A percentile compares a stretch with the other conserved stretches of the same genome.
phyloP scores from a whole-genome alignment of 208 protist genomes.

The Lotmaria passim region DNA sequence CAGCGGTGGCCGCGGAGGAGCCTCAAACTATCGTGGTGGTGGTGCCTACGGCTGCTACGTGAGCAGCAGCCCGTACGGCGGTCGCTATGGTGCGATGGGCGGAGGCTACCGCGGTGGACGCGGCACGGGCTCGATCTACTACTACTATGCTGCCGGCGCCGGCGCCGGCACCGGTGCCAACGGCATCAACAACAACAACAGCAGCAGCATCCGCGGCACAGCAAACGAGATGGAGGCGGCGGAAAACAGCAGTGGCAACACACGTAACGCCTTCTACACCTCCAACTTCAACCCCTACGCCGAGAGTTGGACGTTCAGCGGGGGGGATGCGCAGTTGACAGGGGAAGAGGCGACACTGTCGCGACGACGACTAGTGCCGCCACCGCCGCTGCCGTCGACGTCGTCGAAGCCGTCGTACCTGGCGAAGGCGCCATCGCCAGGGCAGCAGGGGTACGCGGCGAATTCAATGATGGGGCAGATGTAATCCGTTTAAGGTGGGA shows the following conservation, averaged over 20 bases:
- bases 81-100: conserved; percentile 5
- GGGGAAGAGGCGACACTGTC: neutral
- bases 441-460: conserved; percentile 6
- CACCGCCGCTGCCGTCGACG: neutral
- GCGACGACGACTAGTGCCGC: too few species aligned
- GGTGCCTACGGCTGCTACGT: conserved; percentile 11
- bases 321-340: conserved; percentile 7
- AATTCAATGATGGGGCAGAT: neutral
- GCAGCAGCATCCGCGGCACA: conserved; percentile 3
- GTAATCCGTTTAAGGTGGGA: neutral
- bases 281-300: conserved; percentile 40
- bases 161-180: neutral
- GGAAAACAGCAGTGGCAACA: conserved; percentile 15
- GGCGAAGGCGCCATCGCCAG: neutral
- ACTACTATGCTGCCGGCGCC: too few species aligned
- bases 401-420: conserved; percentile 7
- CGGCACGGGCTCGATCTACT: neutral
- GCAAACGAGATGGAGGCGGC: conserved; percentile 12
- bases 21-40: conserved; percentile 6
- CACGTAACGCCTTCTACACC: conserved; percentile 13
- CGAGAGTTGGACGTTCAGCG: conserved; percentile 32
- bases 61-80: neutral
- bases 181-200: conserved; percentile 1
- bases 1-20: conserved; percentile 8
- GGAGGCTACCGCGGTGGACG: conserved; percentile 25